These are phyloP conservation scores for Ophiocordyceps camponoti-floridani DNA, from an alignment of 2,329 filamentous ascomycete genomes.

Conservation along the genomic window DNA sequence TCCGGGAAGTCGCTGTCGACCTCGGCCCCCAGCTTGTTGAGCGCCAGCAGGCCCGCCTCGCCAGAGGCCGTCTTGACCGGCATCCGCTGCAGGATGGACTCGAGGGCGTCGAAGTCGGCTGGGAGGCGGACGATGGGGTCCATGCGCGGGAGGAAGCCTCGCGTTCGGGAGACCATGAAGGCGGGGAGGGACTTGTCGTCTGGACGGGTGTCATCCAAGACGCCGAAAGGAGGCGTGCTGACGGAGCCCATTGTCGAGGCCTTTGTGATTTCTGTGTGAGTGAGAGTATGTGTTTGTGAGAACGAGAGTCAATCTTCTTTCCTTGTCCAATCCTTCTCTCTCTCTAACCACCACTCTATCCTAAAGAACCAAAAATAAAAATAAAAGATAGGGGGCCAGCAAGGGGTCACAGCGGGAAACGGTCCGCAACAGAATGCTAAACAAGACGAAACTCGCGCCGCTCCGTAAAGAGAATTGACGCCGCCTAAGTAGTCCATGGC, in stretches of 20 bases:
- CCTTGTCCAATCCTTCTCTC: background rate
- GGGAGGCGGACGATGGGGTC: slow-evolving; percentile 49
- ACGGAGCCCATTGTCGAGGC: slow-evolving; percentile 21
- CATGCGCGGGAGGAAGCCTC: slow-evolving; percentile 56
- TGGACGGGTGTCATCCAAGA: slow-evolving; percentile 45
- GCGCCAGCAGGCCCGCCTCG: slow-evolving; percentile 58
- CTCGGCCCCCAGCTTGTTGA: slow-evolving; percentile 54
- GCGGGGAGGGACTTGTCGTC: slow-evolving; percentile 46
- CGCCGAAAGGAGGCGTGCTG: slow-evolving; percentile 27
- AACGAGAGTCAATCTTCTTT: background rate
- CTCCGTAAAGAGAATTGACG: slow-evolving; percentile 9
- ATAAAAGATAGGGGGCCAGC: too few relatives aligned
- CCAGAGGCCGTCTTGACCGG: slow-evolving; percentile 62
- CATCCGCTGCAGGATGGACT: slow-evolving; percentile 57
- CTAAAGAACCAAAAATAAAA: too few relatives aligned
- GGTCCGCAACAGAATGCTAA: background rate
- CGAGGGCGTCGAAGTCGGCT: slow-evolving; percentile 51
- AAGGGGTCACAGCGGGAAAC: background rate
- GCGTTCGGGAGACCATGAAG: slow-evolving; percentile 62
- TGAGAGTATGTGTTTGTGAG: background rate
- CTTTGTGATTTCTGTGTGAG: background rate
- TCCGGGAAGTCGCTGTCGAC: slow-evolving; percentile 61
- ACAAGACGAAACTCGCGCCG: background rate
- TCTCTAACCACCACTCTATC: too few relatives aligned
- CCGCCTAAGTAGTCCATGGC: slow-evolving; percentile 29